phyloP scores from a whole-genome alignment of 2,329 filamentous ascomycete genomes.

The Diplodia intermedia region DNA sequence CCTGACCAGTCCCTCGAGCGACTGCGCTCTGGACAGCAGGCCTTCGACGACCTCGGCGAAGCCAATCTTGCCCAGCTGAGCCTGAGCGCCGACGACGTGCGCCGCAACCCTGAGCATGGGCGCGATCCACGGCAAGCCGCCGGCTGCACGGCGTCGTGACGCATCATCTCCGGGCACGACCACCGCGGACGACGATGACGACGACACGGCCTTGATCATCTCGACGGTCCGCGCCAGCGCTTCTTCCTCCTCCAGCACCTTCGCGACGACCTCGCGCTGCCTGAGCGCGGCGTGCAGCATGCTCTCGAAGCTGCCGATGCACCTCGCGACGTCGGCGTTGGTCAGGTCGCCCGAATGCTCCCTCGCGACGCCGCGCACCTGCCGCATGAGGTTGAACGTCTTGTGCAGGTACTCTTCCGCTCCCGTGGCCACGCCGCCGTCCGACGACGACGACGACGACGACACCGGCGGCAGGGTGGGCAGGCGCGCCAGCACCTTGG shows the following conservation, averaged over 20 bases:
- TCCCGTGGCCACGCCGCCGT: constrained; percentile 40
- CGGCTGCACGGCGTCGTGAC: constrained; percentile 31
- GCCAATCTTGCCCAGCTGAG: constrained; percentile 63
- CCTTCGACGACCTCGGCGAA: constrained; percentile 28
- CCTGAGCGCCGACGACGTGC: constrained; percentile 70
- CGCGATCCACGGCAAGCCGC: constrained; percentile 65
- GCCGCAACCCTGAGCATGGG: constrained; percentile 70
- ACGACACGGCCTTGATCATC: constrained; percentile 44
- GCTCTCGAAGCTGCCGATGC: constrained; percentile 85
- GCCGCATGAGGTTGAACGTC: constrained; percentile 74
- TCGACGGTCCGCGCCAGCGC: constrained; percentile 50
- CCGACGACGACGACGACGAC: no score
- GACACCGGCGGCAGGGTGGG: constrained; percentile 45
- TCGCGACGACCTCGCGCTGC: constrained; percentile 63
- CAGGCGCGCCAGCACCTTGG: constrained; percentile 69
- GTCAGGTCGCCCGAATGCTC: constrained; percentile 88
- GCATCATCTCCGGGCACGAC: constrained; percentile 28
- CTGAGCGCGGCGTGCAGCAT: constrained; percentile 70
- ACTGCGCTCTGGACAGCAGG: neutral
- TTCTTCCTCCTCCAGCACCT: constrained; percentile 48
- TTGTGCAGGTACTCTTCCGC: constrained; percentile 80
- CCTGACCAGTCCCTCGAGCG: neutral
- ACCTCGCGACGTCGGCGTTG: constrained; percentile 77
- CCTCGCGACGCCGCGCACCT: constrained; percentile 69
- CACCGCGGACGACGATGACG: constrained; percentile 18